These are phyloP conservation scores for Diaporthe vaccinii DNA, from an alignment of 2,329 filamentous ascomycete genomes.

Conservation along the genomic window DNA sequence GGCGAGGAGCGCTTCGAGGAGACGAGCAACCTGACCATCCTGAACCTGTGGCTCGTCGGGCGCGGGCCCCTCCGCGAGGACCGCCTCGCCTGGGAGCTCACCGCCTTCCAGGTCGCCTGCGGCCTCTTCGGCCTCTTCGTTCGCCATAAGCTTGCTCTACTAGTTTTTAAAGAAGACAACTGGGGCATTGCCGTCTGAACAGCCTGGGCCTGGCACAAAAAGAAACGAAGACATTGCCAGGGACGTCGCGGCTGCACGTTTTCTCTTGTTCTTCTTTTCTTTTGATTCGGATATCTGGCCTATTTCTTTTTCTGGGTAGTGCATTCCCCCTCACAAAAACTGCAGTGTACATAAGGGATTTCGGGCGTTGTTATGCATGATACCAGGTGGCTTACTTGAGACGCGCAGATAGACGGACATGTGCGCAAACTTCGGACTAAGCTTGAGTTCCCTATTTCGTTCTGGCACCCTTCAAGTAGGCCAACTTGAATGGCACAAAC, in stretches of 20 bases:
- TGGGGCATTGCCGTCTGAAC: constrained; percentile 52
- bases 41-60: constrained; percentile 98
- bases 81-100: constrained; percentile 82
- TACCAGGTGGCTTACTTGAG: constrained; percentile 21
- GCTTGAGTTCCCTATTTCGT: neutral
- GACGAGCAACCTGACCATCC: constrained; percentile 90
- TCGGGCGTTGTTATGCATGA: constrained; percentile 20
- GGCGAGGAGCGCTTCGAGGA: constrained; percentile 75
- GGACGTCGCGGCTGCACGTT: neutral
- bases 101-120: constrained; percentile 80
- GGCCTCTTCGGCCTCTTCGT: constrained; percentile 89
- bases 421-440: neutral
- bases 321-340: neutral
- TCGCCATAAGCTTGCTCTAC: constrained; percentile 85
- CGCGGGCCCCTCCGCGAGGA: constrained; percentile 92
- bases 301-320: neutral
- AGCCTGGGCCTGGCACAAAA: neutral
- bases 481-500: neutral
- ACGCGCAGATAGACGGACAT: neutral
- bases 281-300: neutral
- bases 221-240: neutral
- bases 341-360: constrained; percentile 30
- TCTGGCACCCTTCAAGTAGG: neutral
- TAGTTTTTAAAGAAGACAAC: constrained; percentile 94
- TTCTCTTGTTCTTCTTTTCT: neutral